A percentile compares a stretch with the other conserved stretches of the same genome.
phyloP scores from a whole-genome alignment of 176 grass and related monocot species.

The Elaeis guineensis region DNA sequence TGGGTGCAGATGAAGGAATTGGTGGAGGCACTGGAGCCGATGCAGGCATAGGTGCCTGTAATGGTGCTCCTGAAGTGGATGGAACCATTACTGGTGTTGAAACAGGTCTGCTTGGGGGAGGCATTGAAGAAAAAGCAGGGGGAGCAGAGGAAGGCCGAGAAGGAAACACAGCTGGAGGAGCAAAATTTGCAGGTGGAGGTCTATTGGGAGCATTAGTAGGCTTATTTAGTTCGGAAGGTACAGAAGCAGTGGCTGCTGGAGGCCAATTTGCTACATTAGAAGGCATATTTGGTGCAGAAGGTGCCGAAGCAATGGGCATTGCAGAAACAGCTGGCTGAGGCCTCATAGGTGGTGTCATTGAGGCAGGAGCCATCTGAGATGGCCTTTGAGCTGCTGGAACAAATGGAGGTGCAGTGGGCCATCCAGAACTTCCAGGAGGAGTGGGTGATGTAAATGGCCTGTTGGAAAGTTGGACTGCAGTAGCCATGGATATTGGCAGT shows the following conservation, averaged over 20 bases:
- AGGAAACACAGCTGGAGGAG: conserved; percentile 26
- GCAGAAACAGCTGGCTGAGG: too few relatives aligned
- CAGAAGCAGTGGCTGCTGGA: conserved; percentile 3
- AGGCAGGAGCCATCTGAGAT: too few relatives aligned
- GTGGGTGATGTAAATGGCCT: conserved; percentile 50
- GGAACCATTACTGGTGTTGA: conserved; percentile 6
- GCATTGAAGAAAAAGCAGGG: conserved; percentile 22
- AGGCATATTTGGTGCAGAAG: too few relatives aligned
- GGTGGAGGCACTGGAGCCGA: conserved; percentile 21
- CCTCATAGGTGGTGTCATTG: too few relatives aligned
- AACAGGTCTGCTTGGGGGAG: conserved; percentile 19
- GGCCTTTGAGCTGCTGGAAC: conserved; percentile 23
- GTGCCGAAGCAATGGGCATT: too few relatives aligned
- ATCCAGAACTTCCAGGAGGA: conserved; percentile 32
- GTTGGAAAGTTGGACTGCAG: conserved; percentile 13
- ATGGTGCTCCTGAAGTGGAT: conserved; percentile 30
- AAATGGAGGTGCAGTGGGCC: conserved; percentile 31
- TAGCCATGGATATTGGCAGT: conserved; percentile 14
- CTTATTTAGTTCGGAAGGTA: conserved; percentile 35
- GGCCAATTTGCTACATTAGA: neutral
- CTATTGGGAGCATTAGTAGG: conserved; percentile 14
- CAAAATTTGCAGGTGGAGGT: conserved; percentile 30
- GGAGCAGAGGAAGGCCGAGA: conserved; percentile 21
- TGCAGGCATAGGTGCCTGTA: conserved; percentile 10
- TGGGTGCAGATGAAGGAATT: conserved; percentile 9